Base-by-base conservation (phyloP, 164 flowering plant genomes). In the Brasenia schreberi region DNA sequence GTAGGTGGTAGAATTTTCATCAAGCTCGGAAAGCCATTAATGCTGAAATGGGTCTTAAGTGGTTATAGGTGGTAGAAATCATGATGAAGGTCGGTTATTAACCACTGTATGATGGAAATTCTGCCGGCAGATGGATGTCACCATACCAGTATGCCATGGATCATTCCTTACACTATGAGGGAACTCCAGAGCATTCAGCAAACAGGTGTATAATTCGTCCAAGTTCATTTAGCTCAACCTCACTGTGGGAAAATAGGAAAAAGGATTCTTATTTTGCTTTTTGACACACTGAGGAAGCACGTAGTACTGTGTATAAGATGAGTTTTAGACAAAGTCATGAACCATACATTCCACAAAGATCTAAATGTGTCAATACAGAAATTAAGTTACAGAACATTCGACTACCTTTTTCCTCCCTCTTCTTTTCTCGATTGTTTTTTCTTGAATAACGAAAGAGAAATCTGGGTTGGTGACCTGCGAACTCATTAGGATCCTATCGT, bases 41-140 rank as follows among this genome's bases (percentile, higher is more conserved):
- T 88, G 95, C 75, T 94, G 45, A 80, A 73, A 65, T 94, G 99
- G 99, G 92, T 89, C 67, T 77, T 94, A 58, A 90, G 99, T 66
- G 97, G 97, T 71, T 87, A 91, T 78, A 92, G 97, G 98, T 91
- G 45, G n/a, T 23, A 27, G 64, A 67, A 39, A 7, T 52, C 64
- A n/a, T 66, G 72, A 73, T 52, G 77, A 43, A 65, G 70, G 67
- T 49, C 67, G 65, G 66, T 16, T 73, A 64, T 78, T 82, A n/a
- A 84, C 76, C 65, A 69, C 84, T 10, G 82, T 66, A 12, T 78
- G 70, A 76, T 3, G 39, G 17, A 39, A 42, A 45, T 14, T 49
- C 56, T 49, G 39, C 56, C 4, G 56, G 16, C 10, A 49, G 56
- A 49, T 9, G 9, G 56, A 49, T 33, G 39, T 33, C 39, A 33